phyloP scores from a whole-genome alignment of 768 basidiomycete genomes.

The Termitomyces heimii region DNA sequence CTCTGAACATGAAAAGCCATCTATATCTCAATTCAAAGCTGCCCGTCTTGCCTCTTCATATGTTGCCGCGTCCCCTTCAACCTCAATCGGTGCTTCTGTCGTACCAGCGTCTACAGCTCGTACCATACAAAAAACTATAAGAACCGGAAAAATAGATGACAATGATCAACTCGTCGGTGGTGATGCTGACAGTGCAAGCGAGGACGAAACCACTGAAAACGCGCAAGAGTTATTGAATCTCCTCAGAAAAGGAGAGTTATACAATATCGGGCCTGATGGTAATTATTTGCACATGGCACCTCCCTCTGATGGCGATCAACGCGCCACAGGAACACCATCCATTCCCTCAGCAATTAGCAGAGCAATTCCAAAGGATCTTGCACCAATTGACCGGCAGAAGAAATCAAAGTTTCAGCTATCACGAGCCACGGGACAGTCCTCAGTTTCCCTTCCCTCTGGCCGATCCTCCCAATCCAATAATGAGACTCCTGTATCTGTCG shows the following conservation, averaged over 20 bases:
- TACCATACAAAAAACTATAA: constrained; percentile 46
- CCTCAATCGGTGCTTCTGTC: constrained; percentile 35
- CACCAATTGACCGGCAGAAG: constrained; percentile 30
- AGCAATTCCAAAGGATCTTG: constrained; percentile 12
- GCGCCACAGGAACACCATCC: not conserved
- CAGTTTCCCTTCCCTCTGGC: constrained; percentile 5
- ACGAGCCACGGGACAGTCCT: constrained; percentile 24
- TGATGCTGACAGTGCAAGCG: constrained; percentile 50
- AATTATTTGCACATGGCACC: constrained; percentile 21
- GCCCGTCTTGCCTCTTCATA: constrained; percentile 46
- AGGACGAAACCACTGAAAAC: constrained; percentile 43
- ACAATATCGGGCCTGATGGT: constrained; percentile 47
- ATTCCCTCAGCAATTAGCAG: constrained; percentile 3
- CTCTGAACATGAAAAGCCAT: constrained; percentile 36
- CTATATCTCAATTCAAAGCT: constrained; percentile 63
- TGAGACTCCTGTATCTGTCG: constrained; percentile 21
- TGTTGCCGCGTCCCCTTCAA: constrained; percentile 28
- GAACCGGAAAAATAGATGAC: constrained; percentile 49
- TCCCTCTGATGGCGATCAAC: constrained; percentile 1
- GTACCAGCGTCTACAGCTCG: constrained; percentile 39
- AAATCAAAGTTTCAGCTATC: constrained; percentile 47
- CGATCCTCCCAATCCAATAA: constrained; percentile 6
- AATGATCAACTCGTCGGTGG: constrained; percentile 43
- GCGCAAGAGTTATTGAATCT: constrained; percentile 48
- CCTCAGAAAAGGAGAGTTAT: constrained; percentile 42